Percentiles rank a stretch among this genome's conserved stretches.
Evolutionary conservation across 148 eudicot species (phyloP).

Genomic region (Diospyros kaki): DNA sequence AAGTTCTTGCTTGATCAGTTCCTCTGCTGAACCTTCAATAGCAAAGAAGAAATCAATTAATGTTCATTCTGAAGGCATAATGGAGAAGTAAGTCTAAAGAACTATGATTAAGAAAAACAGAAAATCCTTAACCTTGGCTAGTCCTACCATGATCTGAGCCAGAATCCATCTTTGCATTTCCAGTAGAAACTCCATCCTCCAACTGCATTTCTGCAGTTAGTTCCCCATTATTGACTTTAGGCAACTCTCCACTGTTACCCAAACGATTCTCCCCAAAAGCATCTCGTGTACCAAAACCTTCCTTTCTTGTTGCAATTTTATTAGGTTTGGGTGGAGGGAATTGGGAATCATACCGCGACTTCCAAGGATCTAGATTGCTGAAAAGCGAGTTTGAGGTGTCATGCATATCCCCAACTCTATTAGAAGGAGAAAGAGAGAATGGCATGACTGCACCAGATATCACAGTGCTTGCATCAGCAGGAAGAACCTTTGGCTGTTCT

Average conservation of each 20-base stretch:
- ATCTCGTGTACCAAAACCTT: constrained; percentile 35
- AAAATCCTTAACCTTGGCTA: constrained; percentile 38
- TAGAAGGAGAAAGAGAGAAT: constrained; percentile 29
- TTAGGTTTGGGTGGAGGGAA: constrained; percentile 73
- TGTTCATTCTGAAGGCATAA: neutral
- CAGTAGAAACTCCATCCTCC: constrained; percentile 31
- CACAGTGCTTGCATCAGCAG: constrained; percentile 28
- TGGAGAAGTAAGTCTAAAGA: neutral
- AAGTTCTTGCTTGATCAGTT: constrained; percentile 74
- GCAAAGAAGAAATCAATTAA: constrained; percentile 1
- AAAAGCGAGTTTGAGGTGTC: constrained; percentile 66
- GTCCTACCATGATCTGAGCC: constrained; percentile 37
- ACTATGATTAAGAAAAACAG: neutral
- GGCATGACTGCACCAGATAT: constrained; percentile 18
- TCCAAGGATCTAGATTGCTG: constrained; percentile 81
- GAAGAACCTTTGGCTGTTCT: constrained; percentile 25
- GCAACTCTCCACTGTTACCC: constrained; percentile 36
- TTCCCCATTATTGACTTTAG: constrained; percentile 31
- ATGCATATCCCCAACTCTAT: constrained; percentile 34
- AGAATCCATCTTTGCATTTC: constrained; percentile 25
- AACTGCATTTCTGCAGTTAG: constrained; percentile 27
- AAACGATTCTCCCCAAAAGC: constrained; percentile 35
- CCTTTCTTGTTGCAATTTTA: constrained; percentile 47
- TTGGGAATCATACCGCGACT: constrained; percentile 48
- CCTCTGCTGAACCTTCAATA: constrained; percentile 69